Evolutionary conservation across 2,329 filamentous ascomycete species (phyloP).

Genomic region (Arthrobotrys iridis): DNA sequence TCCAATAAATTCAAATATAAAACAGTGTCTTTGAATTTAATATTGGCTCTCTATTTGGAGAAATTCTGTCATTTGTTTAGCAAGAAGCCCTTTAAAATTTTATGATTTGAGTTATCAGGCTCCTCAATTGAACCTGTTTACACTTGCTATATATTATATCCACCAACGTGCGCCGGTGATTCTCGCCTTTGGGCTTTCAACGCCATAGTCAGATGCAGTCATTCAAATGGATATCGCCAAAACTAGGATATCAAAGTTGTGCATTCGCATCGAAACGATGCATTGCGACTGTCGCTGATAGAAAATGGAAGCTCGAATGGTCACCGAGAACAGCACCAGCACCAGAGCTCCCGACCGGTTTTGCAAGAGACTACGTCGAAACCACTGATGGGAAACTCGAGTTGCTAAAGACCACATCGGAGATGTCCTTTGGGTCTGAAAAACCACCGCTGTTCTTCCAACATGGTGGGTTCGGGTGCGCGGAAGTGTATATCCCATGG

Average conservation of each 20-base stretch:
- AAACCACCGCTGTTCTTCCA: conserved; percentile 37
- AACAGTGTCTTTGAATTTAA: no score
- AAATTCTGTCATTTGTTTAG: no score
- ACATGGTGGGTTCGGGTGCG: conserved; percentile 63
- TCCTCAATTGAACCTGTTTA: no score
- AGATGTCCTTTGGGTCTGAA: not conserved
- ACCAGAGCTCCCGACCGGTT: not conserved
- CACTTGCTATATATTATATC: no score
- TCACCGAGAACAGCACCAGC: conserved; percentile 9
- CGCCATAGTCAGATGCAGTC: not conserved
- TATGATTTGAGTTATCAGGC: no score
- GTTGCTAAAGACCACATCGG: conserved; percentile 16
- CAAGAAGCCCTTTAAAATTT: no score
- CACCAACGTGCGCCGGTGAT: no score
- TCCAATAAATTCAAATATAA: no score
- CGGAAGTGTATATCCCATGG: conserved; percentile 67
- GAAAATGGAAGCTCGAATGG: conserved; percentile 46
- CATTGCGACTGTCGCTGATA: not conserved
- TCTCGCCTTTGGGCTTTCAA: no score
- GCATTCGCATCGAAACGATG: not conserved
- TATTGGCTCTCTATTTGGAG: no score
- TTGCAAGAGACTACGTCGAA: conserved; percentile 28
- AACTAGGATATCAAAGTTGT: not conserved
- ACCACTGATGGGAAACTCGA: conserved; percentile 29
- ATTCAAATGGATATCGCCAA: not conserved